phyloP scores from a whole-genome alignment of 1,284 basidiomycete genomes.

The Ceraceosorus guamensis region DNA sequence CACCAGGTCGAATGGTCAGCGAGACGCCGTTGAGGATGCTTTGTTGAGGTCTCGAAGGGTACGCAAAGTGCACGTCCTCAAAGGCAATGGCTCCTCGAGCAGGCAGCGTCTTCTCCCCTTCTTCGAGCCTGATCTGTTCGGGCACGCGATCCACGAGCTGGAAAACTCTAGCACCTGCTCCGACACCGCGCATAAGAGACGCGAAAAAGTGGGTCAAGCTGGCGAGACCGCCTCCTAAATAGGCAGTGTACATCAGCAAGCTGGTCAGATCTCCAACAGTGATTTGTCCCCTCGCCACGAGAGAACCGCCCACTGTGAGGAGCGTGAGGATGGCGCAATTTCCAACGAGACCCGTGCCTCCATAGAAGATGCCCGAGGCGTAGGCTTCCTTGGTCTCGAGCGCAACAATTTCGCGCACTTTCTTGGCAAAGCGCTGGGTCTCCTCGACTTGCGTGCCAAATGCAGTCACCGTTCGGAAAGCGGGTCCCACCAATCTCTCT shows the following conservation, averaged over 20 bases:
- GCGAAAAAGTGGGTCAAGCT: constrained; percentile 51
- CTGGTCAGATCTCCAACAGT: constrained; percentile 57
- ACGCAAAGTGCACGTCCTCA: constrained; percentile 50
- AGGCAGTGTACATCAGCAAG: constrained; percentile 84
- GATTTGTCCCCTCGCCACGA: constrained; percentile 79
- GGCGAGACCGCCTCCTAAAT: constrained; percentile 61
- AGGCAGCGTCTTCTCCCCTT: constrained; percentile 15
- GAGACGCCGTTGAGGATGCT: constrained; percentile 49
- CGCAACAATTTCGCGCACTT: constrained; percentile 64
- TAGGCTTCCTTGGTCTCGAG: constrained; percentile 81
- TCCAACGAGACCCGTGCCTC: constrained; percentile 78
- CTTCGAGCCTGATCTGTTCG: constrained; percentile 25
- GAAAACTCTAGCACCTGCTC: constrained; percentile 86
- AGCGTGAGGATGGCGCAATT: constrained; percentile 84
- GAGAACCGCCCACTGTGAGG: constrained; percentile 84
- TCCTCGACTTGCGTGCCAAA: constrained; percentile 72
- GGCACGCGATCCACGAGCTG: constrained; percentile 69
- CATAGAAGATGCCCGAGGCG: constrained; percentile 87
- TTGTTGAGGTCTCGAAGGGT: constrained; percentile 47
- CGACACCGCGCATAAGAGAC: constrained; percentile 63
- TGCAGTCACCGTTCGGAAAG: constrained; percentile 84
- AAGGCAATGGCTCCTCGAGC: constrained; percentile 42
- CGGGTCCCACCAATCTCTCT: constrained; percentile 70
- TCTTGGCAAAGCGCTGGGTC: constrained; percentile 53
- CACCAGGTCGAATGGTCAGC: constrained; percentile 44